Conservation (phyloP, 2,329 filamentous ascomycete genomes). For the Meredithiella fracta region DNA sequence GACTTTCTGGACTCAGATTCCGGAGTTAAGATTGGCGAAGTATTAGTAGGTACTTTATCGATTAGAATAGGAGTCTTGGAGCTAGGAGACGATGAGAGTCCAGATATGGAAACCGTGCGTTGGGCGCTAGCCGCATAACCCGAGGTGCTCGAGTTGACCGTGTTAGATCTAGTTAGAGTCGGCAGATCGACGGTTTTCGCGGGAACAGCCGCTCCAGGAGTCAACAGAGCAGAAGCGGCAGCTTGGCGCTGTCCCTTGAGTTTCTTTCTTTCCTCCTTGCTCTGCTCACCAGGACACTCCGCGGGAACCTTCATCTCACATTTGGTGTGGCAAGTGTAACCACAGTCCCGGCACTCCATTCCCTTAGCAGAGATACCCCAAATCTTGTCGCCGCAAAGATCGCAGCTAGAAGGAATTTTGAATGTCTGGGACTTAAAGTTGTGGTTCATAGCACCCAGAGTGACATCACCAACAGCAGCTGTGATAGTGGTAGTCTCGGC, state of each 20-base stretch:
- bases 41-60: constrained; percentile 27
- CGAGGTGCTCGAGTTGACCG: constrained; percentile 78
- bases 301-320: constrained; percentile 98
- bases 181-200: constrained; percentile 46
- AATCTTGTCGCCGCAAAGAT: constrained; percentile 88
- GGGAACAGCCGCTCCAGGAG: constrained; percentile 29
- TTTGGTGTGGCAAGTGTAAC: constrained; percentile 96
- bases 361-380: constrained; percentile 96
- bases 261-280: constrained; percentile 90
- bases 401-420: constrained; percentile 97
- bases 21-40: not conserved
- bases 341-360: constrained; percentile 88
- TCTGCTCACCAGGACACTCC: constrained; percentile 84
- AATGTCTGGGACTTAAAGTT: constrained; percentile 98
- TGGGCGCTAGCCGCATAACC: constrained; percentile 69
- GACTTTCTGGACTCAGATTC: constrained; percentile 16
- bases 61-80: constrained; percentile 29
- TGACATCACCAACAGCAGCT: constrained; percentile 79
- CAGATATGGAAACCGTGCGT: constrained; percentile 53
- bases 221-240: constrained; percentile 46
- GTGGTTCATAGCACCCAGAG: constrained; percentile 81
- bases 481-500: constrained; percentile 89
- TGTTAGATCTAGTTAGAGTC: constrained; percentile 61
- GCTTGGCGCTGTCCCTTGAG: constrained; percentile 76
- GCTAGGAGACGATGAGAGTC: constrained; percentile 15